Conservation (phyloP, 2,329 filamentous ascomycete genomes). For the Aspergillus thermomutatus region DNA sequence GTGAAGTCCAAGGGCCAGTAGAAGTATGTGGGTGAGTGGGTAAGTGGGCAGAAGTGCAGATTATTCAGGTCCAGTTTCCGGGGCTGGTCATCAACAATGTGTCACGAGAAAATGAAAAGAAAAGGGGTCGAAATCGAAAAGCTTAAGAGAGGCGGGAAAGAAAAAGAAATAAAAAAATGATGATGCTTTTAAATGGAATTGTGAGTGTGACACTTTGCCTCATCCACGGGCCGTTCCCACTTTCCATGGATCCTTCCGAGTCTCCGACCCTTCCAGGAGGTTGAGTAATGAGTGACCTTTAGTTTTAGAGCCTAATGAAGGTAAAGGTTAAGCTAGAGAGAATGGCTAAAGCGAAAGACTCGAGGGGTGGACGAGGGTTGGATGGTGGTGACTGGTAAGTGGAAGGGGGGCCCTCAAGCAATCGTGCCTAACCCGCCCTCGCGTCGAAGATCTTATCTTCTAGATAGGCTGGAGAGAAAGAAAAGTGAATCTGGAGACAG, state of each 20-base stretch:
- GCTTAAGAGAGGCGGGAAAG: background rate
- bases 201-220: background rate
- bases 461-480: background rate
- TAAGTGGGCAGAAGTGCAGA: background rate
- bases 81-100: background rate
- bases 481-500: background rate
- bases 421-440: background rate
- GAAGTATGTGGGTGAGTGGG: background rate
- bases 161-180: background rate
- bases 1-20: background rate
- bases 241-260: background rate
- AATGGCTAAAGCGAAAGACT: background rate
- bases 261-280: background rate
- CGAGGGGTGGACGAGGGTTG: background rate
- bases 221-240: background rate
- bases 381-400: background rate
- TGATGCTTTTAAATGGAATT: background rate
- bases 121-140: background rate
- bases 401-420: background rate
- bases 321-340: background rate
- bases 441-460: background rate
- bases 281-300: background rate
- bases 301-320: background rate
- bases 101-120: background rate
- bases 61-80: background rate